phyloP scores from a whole-genome alignment of 495 filamentous ascomycete genomes.

The Chaetomium fimeti region DNA sequence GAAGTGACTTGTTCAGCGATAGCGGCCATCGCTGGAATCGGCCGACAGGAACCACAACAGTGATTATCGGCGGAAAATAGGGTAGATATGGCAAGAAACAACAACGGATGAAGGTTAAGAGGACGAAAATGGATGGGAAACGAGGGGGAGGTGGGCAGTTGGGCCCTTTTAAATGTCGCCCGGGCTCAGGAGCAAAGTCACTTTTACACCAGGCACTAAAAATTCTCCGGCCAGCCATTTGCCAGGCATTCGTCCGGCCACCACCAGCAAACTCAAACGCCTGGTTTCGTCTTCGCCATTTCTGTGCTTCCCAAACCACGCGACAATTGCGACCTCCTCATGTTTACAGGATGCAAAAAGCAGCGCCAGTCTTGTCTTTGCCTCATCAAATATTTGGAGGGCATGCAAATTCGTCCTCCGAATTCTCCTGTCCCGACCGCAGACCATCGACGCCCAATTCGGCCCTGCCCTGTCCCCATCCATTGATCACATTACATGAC shows the following conservation, averaged over 20 bases:
- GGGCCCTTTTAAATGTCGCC: constrained; percentile 42
- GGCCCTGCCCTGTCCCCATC: constrained; percentile 9
- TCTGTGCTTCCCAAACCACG: background rate
- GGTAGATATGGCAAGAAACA: constrained; percentile 22
- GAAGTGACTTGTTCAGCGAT: constrained; percentile 30
- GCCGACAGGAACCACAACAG: constrained; percentile 29
- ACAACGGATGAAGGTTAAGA: constrained; percentile 24
- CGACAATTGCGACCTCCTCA: background rate
- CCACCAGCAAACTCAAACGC: constrained; percentile 27
- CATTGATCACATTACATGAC: constrained; percentile 14
- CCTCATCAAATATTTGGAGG: background rate
- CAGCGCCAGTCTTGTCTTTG: background rate
- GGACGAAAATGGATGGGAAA: constrained; percentile 36
- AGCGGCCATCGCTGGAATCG: constrained; percentile 12
- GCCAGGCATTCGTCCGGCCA: constrained; percentile 30
- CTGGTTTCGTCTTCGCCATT: background rate
- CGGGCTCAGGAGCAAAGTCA: constrained; percentile 39
- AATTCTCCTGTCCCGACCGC: background rate
- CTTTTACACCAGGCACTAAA: constrained; percentile 42
- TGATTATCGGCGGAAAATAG: background rate
- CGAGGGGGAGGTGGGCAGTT: constrained; percentile 44
- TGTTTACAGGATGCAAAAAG: background rate
- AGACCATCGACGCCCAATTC: constrained; percentile 3
- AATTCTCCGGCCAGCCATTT: constrained; percentile 35
- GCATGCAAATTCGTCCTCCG: background rate